Evolutionary conservation across 768 basidiomycete genomes (phyloP).

Genomic region (Pholiota microspora): DNA sequence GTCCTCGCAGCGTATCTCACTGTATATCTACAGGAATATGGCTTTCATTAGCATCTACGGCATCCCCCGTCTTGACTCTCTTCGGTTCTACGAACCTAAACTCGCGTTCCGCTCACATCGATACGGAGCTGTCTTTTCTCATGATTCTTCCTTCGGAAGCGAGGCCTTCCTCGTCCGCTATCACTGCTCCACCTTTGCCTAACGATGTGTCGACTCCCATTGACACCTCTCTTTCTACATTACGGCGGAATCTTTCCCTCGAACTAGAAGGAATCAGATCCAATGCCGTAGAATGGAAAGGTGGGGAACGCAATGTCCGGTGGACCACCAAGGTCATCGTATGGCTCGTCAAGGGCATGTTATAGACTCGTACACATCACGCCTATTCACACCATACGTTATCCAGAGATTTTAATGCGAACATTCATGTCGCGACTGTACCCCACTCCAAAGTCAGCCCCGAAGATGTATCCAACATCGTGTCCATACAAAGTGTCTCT

Average conservation of each 20-base stretch:
- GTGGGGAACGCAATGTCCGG: constrained; percentile 54
- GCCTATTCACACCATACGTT: background rate
- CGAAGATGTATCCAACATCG: too few species aligned
- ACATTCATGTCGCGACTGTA: background rate
- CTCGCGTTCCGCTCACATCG: constrained; percentile 85
- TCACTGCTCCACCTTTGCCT: constrained; percentile 9
- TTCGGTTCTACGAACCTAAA: constrained; percentile 96
- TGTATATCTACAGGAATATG: constrained; percentile 65
- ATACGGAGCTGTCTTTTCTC: constrained; percentile 89
- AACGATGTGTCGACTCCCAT: background rate
- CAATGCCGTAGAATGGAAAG: constrained; percentile 58
- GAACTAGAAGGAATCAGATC: constrained; percentile 53
- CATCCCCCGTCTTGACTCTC: constrained; percentile 68
- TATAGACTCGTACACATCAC: constrained; percentile 31
- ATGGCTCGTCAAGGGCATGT: constrained; percentile 65
- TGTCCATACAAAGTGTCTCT: too few species aligned
- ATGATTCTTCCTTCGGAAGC: constrained; percentile 63
- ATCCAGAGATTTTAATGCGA: background rate
- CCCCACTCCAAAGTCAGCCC: too few species aligned
- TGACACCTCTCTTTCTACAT: constrained; percentile 17
- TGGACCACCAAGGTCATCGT: constrained; percentile 64
- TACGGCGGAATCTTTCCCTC: constrained; percentile 48
- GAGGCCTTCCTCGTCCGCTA: constrained; percentile 1
- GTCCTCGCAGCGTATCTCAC: background rate
- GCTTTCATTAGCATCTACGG: constrained; percentile 59